Base-by-base conservation (phyloP, 2,329 filamentous ascomycete species). In the Lachnellula hyalina region DNA sequence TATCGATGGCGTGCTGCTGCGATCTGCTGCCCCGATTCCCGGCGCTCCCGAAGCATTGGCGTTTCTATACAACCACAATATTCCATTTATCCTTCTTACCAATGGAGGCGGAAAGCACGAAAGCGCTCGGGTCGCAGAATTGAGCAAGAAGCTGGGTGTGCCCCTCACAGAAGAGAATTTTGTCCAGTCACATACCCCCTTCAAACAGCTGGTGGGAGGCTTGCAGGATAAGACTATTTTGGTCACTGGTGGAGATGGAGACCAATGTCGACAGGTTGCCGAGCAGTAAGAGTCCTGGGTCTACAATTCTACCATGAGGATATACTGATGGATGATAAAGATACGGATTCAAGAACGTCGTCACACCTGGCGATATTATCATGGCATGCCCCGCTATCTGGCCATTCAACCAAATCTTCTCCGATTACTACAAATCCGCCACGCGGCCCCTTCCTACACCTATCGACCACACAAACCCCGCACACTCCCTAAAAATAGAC, bases 1-100 rank as follows among this genome's bases (percentile, higher is more conserved):
- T 49, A 88, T 99, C 68, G 94, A 99, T 71, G 94, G 94, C 53
- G 94, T 99, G n/a, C 82, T 99, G 19, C 80, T 97, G 34, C 90
- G 92, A 67, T 87, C 88, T 57, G 83, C 87, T 4, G 82, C 85
- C 59, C 85, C 89, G 3, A 85, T 97, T 47, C 87, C 90, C 1
- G 87, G 89, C 34, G 93, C 94, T 1, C 77, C 83, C 1, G 79
- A 89, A 66, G 81, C 91, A 14, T 80, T 99, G 19, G 75, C 77
- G 32, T 86, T 84, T 65, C 84, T 97, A 19, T 84, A 91, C 63
- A 73, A 79, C 47, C 80, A 91, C 66, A 78, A 82, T 47, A 90
- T 96, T 46, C 92, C 92, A 12, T 97, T 96, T 74, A 93, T 99
- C 65, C 83, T 99, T 35, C 79, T 99, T 59, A 99, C 94, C 56